Evolutionary conservation across 768 basidiomycete species (phyloP).

Genomic region (Rhizopogon vesiculosus): DNA sequence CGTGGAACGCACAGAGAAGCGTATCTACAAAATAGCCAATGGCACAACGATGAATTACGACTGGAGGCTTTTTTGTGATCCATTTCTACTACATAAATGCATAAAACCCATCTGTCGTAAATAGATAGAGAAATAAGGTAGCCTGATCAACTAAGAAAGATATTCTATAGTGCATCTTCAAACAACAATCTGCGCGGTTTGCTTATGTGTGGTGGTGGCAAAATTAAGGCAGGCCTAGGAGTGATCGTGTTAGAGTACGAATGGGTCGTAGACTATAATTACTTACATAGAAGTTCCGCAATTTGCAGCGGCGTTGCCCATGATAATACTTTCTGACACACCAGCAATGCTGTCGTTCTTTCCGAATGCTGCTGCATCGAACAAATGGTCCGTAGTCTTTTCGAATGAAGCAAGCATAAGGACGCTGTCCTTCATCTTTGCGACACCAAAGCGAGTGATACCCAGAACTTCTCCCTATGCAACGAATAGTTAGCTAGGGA

Average conservation of each 20-base stretch:
- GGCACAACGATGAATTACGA: too few species aligned
- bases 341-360: conserved; percentile 95
- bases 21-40: too few species aligned
- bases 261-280: neutral
- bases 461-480: conserved; percentile 91
- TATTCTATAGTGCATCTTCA: conserved; percentile 24
- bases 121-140: conserved; percentile 1
- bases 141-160: neutral
- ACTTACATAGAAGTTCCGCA: conserved; percentile 91
- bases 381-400: conserved; percentile 98
- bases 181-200: conserved; percentile 32
- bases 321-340: conserved; percentile 99
- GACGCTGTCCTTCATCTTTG: conserved; percentile 99
- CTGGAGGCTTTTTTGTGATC: too few species aligned
- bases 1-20: too few species aligned
- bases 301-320: conserved; percentile 93
- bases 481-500: neutral
- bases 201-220: conserved; percentile 25
- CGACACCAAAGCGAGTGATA: conserved; percentile 97
- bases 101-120: neutral
- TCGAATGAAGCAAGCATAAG: conserved; percentile 99
- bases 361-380: conserved; percentile 94
- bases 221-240: conserved; percentile 31
- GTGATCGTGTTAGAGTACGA: conserved; percentile 1
- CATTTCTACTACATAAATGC: too few species aligned